Evolutionary conservation across 345 rosid species (phyloP).

Genomic region (Eucalyptus paniculata): DNA sequence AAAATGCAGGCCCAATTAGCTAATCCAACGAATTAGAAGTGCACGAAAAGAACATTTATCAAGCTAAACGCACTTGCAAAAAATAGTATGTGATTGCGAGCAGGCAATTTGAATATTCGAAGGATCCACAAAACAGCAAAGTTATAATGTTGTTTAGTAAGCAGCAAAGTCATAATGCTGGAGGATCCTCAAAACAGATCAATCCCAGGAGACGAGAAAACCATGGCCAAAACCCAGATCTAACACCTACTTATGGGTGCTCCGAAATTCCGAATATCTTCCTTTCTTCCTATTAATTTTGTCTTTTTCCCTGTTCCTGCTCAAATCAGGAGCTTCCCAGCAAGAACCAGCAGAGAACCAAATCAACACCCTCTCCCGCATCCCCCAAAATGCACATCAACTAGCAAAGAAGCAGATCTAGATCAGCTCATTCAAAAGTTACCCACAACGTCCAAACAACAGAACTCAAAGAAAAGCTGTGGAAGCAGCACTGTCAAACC

Average conservation of each 20-base stretch:
- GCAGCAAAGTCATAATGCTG: neutral
- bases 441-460: neutral
- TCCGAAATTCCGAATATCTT: neutral
- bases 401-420: constrained; percentile 15
- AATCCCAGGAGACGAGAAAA: neutral
- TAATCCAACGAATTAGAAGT: no score
- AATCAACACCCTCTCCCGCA: neutral
- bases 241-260: neutral
- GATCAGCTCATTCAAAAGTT: neutral
- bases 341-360: neutral
- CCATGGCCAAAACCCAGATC: neutral
- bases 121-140: neutral
- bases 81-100: neutral
- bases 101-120: neutral
- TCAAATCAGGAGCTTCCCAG: neutral
- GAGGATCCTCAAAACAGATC: neutral
- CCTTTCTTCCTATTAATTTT: neutral
- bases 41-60: no score
- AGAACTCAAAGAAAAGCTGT: neutral
- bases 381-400: constrained; percentile 2
- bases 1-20: no score
- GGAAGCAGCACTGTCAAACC: neutral
- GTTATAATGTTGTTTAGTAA: neutral
- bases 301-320: neutral
- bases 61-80: neutral